phyloP scores from a whole-genome alignment of 2,329 filamentous ascomycete species.

The Fusarium globosum region DNA sequence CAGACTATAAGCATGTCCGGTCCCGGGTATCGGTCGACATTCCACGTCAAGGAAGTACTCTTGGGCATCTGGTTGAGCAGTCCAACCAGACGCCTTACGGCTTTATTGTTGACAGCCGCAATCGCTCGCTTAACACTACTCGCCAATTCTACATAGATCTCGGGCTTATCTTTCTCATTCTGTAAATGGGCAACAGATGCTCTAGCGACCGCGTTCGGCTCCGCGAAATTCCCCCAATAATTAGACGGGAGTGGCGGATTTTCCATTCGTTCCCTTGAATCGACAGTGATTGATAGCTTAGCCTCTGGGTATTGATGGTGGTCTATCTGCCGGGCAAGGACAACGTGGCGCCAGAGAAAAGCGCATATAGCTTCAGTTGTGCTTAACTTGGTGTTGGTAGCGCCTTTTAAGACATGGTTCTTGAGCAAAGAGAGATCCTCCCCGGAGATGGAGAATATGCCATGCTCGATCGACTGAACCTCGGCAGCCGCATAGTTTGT shows the following conservation, averaged over 20 bases:
- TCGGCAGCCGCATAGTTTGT: background rate
- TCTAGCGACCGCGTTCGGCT: constrained; percentile 11
- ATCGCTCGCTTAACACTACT: background rate
- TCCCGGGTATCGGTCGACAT: constrained; percentile 11
- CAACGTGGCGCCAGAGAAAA: constrained; percentile 14
- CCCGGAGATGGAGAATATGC: background rate
- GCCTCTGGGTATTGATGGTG: constrained; percentile 1
- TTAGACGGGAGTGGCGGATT: background rate
- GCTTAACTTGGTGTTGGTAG: background rate
- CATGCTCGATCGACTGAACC: background rate
- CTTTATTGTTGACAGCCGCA: constrained; percentile 2
- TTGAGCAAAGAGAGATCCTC: background rate
- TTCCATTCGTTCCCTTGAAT: constrained; percentile 3
- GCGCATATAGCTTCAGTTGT: constrained; percentile 1
- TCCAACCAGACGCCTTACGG: constrained; percentile 16
- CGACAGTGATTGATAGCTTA: constrained; percentile 4
- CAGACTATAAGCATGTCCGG: constrained; percentile 25
- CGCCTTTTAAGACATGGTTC: background rate
- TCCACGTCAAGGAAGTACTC: constrained; percentile 13
- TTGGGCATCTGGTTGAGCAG: constrained; percentile 22
- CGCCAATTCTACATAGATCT: background rate
- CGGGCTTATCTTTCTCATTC: background rate
- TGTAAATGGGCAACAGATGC: background rate
- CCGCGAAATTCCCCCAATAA: constrained; percentile 22
- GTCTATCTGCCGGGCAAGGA: constrained; percentile 1